Evolutionary conservation across 805 yeast species (phyloP).

Genomic region (Brettanomyces bruxellensis): DNA sequence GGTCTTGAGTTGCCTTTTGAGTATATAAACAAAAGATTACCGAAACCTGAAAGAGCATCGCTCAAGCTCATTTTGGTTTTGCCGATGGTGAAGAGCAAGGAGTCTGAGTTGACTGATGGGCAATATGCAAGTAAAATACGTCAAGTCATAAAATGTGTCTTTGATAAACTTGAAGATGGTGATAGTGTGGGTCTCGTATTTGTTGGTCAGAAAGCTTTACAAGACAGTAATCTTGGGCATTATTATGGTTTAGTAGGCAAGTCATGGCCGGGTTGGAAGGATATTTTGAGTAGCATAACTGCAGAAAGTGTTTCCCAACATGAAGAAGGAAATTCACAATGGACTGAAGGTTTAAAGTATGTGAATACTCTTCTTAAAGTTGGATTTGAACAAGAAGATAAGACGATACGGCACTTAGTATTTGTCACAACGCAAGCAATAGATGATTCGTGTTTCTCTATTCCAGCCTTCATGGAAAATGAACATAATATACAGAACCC

Average conservation of each 20-base stretch:
- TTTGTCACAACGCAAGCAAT: slow-evolving; percentile 13
- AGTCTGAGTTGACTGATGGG: slow-evolving; percentile 10
- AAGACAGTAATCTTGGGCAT: slow-evolving; percentile 14
- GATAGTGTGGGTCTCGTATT: slow-evolving; percentile 24
- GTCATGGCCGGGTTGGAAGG: slow-evolving; percentile 23
- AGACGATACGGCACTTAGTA: slow-evolving; percentile 12
- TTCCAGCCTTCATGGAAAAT: background rate
- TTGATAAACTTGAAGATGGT: slow-evolving; percentile 9
- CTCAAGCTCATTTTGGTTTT: slow-evolving; percentile 17
- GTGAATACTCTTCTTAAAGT: slow-evolving; percentile 13
- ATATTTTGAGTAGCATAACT: slow-evolving; percentile 12
- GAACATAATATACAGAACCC: background rate
- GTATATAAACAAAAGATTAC: slow-evolving; percentile 28
- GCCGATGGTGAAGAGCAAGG: slow-evolving; percentile 15
- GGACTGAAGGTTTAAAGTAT: slow-evolving; percentile 18
- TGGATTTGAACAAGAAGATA: slow-evolving; percentile 9
- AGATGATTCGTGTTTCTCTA: background rate
- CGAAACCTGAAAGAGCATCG: slow-evolving; percentile 29
- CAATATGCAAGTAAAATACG: slow-evolving; percentile 14
- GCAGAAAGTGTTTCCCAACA: slow-evolving; percentile 8
- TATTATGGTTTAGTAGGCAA: slow-evolving; percentile 22
- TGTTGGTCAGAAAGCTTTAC: slow-evolving; percentile 6
- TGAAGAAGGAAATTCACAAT: slow-evolving; percentile 4
- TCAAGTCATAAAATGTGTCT: slow-evolving; percentile 4
- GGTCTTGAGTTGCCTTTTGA: slow-evolving; percentile 34